These are phyloP conservation scores for Aspergillus tubingensis DNA, from an alignment of 2,329 filamentous ascomycete genomes.

Conservation along the genomic window DNA sequence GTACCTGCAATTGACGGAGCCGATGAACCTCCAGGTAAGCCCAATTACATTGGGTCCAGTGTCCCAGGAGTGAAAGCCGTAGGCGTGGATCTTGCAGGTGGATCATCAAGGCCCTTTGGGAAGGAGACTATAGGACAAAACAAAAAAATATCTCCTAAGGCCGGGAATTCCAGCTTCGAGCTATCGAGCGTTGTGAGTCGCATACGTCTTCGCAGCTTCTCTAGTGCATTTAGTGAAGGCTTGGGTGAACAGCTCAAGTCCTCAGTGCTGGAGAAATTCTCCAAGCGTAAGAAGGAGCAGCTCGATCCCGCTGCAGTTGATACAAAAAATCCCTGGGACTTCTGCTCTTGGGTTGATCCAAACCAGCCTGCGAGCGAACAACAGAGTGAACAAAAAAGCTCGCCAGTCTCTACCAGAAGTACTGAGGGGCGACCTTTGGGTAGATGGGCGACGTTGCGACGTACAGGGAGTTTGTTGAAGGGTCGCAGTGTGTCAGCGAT, in stretches of 20 bases:
- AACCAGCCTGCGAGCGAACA: conserved; percentile 6
- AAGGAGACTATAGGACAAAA: background rate
- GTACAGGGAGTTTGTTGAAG: conserved; percentile 16
- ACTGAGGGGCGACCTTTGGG: conserved; percentile 10
- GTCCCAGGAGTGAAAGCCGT: background rate
- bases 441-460: conserved; percentile 15
- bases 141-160: conserved; percentile 6
- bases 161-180: conserved; percentile 11
- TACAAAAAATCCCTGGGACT: conserved; percentile 18
- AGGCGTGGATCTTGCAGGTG: background rate
- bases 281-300: conserved; percentile 14
- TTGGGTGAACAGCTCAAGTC: conserved; percentile 14
- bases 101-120: background rate
- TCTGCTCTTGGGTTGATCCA: conserved; percentile 18
- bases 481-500: conserved; percentile 16
- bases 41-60: background rate
- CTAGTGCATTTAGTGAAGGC: conserved; percentile 15
- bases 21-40: background rate
- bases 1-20: conserved; percentile 30
- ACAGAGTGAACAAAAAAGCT: conserved; percentile 2
- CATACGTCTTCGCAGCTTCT: conserved; percentile 14
- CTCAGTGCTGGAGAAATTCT: conserved; percentile 24
- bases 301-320: background rate
- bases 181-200: conserved; percentile 18
- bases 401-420: background rate